These are phyloP conservation scores for Penicillium alfredii DNA, from an alignment of 495 filamentous ascomycete species.

Conservation along the genomic window DNA sequence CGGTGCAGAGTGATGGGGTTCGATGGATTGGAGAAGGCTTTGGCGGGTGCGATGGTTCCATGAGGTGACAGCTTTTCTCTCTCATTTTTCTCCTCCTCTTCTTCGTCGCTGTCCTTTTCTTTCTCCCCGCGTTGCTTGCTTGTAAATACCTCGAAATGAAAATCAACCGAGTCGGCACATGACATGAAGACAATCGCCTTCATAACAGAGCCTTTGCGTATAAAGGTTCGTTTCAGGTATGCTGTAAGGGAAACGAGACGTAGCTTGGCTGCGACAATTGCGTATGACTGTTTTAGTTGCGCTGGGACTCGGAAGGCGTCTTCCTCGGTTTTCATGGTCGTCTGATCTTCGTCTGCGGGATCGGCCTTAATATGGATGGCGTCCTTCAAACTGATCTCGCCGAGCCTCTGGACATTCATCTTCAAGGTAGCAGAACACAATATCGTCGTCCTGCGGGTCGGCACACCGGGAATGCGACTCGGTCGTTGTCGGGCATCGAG, in stretches of 20 bases:
- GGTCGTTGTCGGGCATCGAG: constrained; percentile 48
- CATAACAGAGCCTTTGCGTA: constrained; percentile 79
- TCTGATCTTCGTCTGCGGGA: constrained; percentile 35
- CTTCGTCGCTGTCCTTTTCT: constrained; percentile 21
- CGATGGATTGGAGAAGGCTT: constrained; percentile 43
- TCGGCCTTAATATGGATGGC: constrained; percentile 80
- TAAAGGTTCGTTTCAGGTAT: constrained; percentile 77
- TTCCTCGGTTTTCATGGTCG: constrained; percentile 41
- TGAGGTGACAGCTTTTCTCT: constrained; percentile 27
- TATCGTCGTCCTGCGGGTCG: constrained; percentile 73
- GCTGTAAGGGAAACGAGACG: constrained; percentile 81
- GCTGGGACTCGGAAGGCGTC: constrained; percentile 73
- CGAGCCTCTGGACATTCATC: constrained; percentile 85
- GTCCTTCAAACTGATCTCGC: constrained; percentile 91
- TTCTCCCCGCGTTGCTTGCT: constrained; percentile 33
- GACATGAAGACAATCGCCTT: constrained; percentile 95
- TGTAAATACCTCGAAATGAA: constrained; percentile 86
- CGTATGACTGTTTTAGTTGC: constrained; percentile 86
- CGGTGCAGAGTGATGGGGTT: constrained; percentile 67
- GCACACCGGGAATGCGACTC: constrained; percentile 52
- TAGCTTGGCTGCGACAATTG: constrained; percentile 80
- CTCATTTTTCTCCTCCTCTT: constrained; percentile 17
- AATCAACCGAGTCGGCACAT: constrained; percentile 94
- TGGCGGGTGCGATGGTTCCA: constrained; percentile 47
- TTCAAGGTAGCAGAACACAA: constrained; percentile 96